phyloP scores from a whole-genome alignment of 2,329 filamentous ascomycete species.

The Thelonectria blattea region DNA sequence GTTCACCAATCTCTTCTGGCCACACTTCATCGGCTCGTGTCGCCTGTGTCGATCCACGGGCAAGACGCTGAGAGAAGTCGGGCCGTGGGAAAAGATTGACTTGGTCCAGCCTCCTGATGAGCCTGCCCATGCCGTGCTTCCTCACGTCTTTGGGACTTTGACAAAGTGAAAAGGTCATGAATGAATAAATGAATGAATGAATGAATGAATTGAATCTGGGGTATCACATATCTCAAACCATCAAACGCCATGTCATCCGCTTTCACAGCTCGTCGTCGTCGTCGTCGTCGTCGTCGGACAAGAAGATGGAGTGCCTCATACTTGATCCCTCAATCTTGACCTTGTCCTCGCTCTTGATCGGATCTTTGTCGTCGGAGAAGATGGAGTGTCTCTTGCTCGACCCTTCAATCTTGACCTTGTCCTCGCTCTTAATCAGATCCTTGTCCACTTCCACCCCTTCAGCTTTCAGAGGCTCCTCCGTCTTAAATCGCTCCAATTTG shows the following conservation, averaged over 20 bases:
- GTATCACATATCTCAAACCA: slow-evolving; percentile 29
- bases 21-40: slow-evolving; percentile 58
- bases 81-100: slow-evolving; percentile 58
- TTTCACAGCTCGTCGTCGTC: slow-evolving; percentile 47
- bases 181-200: not conserved
- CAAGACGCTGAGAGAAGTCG: slow-evolving; percentile 54
- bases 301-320: slow-evolving; percentile 44
- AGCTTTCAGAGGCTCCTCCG: slow-evolving; percentile 14
- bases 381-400: slow-evolving; percentile 38
- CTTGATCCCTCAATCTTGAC: slow-evolving; percentile 32
- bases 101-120: slow-evolving; percentile 49
- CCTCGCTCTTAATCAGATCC: slow-evolving; percentile 30
- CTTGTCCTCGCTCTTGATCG: slow-evolving; percentile 25
- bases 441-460: slow-evolving; percentile 15
- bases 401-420: slow-evolving; percentile 26
- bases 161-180: slow-evolving; percentile 53
- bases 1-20: slow-evolving; percentile 60
- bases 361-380: slow-evolving; percentile 31
- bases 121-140: slow-evolving; percentile 50
- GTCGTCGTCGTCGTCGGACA: slow-evolving; percentile 47
- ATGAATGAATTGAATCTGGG: slow-evolving; percentile 7
- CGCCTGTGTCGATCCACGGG: slow-evolving; percentile 56
- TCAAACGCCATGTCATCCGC: slow-evolving; percentile 6
- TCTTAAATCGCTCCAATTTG: slow-evolving; percentile 28
- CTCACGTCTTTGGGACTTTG: slow-evolving; percentile 58